phyloP scores from a whole-genome alignment of 352 stramenopile genomes.

The Thalassiosira pacifica region DNA sequence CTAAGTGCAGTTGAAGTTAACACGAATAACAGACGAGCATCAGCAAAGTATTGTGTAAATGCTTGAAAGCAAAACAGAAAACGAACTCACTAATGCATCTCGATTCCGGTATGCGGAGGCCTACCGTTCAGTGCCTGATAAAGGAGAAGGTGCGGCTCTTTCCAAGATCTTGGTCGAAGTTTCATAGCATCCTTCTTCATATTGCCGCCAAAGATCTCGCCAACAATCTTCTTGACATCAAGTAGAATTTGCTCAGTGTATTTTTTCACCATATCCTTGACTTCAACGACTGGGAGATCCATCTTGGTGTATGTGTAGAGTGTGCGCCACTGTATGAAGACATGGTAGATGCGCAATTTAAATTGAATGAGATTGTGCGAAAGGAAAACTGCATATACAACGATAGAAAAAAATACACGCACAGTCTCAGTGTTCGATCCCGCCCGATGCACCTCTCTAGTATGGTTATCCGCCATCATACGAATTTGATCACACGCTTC shows the following conservation, averaged over 20 bases:
- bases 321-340: conserved; percentile 68
- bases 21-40: too few species aligned
- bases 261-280: conserved; percentile 53
- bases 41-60: too few species aligned
- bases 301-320: conserved; percentile 79
- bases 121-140: conserved; percentile 58
- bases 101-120: conserved; percentile 63
- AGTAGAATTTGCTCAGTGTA: conserved; percentile 56
- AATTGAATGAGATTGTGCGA: too few species aligned
- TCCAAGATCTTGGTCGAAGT: conserved; percentile 63
- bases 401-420: too few species aligned
- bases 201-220: conserved; percentile 49
- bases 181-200: conserved; percentile 62
- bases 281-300: conserved; percentile 66
- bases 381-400: too few species aligned
- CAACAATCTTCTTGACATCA: conserved; percentile 60
- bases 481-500: conserved; percentile 60
- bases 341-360: too few species aligned
- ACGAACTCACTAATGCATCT: conserved; percentile 83
- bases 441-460: conserved; percentile 18
- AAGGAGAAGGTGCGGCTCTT: conserved; percentile 68
- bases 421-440: conserved; percentile 39
- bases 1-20: too few species aligned
- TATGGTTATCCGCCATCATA: conserved; percentile 62
- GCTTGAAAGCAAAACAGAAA: too few species aligned